Evolutionary conservation across 2,329 filamentous ascomycete species (phyloP), one percentile per base, ranked within the genome.

Genomic region (Pseudogymnoascus sp.): DNA sequence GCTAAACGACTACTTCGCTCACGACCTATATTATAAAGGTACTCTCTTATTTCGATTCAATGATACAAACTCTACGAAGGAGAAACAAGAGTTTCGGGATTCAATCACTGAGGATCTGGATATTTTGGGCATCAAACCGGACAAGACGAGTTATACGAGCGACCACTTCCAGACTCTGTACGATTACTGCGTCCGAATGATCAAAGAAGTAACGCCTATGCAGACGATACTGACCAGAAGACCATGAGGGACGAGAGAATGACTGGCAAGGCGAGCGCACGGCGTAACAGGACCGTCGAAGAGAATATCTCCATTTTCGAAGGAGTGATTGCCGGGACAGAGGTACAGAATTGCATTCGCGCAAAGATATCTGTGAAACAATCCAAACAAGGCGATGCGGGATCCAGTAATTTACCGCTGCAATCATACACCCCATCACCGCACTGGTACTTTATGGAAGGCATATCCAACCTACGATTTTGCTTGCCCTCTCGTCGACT

Each of bases 321-420:
- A 72, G 90, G 95, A 80, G 99, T 99, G 95, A 96, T 93, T 81
- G 83, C 84, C 63, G 93, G 89, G 46, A 88, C 86, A 3, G 84
- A 88, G 59, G 87, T 93, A 75, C 86, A 83, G 72, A 93, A 93
- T 86, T 97, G 91, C 78, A 96, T 99, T 68, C 89, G 95, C 65
- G 95, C 95, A 64, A 96, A 96, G 82, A 90, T 97, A 70, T 93
- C 91, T 1, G 85, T 90, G 69, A n/a, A 90, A 96, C 75, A 89
- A 95, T 77, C 89, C 89, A 68, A 97, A 99, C 81, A 96, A 96
- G 77, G 91, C 95, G 61, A 87, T 97, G 84, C 85, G 95, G 68
- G 95, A 99, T 75, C 95, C 95, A 10, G 93, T 97, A 76, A 96
- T 99, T 75, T 97, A 97, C 82, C 88, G 95, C 68, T 97, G 92